Base-by-base conservation (phyloP, 768 basidiomycete species). In the Agaricus subrufescens region DNA sequence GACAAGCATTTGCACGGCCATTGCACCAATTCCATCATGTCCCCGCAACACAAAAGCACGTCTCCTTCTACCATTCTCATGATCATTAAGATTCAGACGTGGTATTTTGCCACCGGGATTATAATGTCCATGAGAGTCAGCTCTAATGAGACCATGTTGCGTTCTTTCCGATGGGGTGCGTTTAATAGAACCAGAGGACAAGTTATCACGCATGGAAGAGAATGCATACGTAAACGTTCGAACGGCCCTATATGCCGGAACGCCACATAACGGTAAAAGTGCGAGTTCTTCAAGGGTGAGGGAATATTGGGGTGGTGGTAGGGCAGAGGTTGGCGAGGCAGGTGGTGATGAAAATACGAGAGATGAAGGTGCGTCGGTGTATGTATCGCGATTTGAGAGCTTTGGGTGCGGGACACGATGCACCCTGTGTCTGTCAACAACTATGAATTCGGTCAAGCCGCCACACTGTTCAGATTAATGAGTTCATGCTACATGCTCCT, bases 371-470 rank as follows among this genome's bases (percentile, higher is more conserved):
- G 19, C 34, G 8, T 27, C 26, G 3, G 48, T 34, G 26, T 26
- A 11, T 48, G 27, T 52, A 50, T 34, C 34, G 11, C 34, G 34
- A 8, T 50, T 54, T 38, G 51, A n/a, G 38, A 54, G 53, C 37
- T 74, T 71, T 30, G 86, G 86, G 61, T 86, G 79, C 0, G 91
- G 89, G 8, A 87, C 81, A 14, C 87, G 80, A 58, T 86, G 82
- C 1, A 95, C 70, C 12, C 89, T 82, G 63, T 86, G 87, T 29
- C 89, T 83, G 65, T 96, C 91, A 25, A 87, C 79, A 26, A 91
- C 75, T 58, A 96, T 82, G 72, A 92, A 96, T 70, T 97, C 91
- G n/a, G 91, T 79, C 23, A 96, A 77, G 5, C 90, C 90, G 48
- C 94, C 94, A 61, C 83, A 86, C 91, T 94, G 60, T 23, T 38